phyloP scores from a whole-genome alignment of 148 eudicot genomes.

The Chenopodium album region DNA sequence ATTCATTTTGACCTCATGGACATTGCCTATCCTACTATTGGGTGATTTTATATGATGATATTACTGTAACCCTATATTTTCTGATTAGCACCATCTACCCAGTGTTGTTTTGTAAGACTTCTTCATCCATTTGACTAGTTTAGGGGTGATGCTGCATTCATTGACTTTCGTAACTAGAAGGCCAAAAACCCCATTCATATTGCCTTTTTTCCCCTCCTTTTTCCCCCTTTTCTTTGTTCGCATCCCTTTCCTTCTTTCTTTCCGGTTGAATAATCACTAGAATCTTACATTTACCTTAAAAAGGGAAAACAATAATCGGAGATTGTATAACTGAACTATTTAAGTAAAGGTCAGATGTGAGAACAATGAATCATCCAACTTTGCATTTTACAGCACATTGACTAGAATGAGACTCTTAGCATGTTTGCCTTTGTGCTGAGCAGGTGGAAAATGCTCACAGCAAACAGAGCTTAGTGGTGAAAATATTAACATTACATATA shows the following conservation, averaged over 20 bases:
- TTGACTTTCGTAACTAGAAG: not conserved
- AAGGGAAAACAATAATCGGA: not conserved
- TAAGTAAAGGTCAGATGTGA: not conserved
- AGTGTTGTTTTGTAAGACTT: not conserved
- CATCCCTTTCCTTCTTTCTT: not conserved
- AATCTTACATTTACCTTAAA: not conserved
- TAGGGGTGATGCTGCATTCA: not conserved
- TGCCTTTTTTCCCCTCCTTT: too few relatives aligned
- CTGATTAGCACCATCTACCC: not conserved
- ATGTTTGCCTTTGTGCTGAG: conserved; percentile 20
- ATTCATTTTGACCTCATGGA: not conserved
- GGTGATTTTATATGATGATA: not conserved
- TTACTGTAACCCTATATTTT: not conserved
- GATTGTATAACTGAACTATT: not conserved
- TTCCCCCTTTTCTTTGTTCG: too few relatives aligned
- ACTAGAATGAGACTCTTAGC: not conserved
- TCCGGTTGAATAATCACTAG: not conserved
- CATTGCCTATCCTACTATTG: not conserved
- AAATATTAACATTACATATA: conserved; percentile 91
- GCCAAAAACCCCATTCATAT: not conserved
- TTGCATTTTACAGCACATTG: not conserved
- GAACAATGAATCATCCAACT: not conserved
- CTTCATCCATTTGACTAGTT: not conserved
- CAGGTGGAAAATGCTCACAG: conserved; percentile 98
- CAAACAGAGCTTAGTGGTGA: conserved; percentile 95